Percentiles rank a stretch among this genome's conserved stretches.
These are phyloP conservation scores for Raffaelea deltoideospora DNA, from an alignment of 2,329 filamentous ascomycete genomes.

Conservation along the genomic window DNA sequence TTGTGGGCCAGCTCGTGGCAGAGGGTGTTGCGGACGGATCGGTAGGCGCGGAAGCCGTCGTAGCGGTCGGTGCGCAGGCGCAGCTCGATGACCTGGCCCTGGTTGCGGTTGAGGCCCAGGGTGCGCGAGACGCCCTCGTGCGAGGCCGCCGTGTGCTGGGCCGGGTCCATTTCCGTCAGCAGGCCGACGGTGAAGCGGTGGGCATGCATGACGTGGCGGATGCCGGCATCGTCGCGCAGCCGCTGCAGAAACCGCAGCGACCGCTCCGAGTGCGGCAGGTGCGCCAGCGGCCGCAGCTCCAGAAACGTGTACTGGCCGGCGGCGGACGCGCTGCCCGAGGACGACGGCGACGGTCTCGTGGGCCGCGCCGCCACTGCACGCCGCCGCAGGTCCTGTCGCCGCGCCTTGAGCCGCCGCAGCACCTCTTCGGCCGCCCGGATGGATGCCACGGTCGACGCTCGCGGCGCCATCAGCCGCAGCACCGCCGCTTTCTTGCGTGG, in stretches of 20 bases:
- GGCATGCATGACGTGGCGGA: slow-evolving; percentile 66
- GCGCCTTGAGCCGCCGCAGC: slow-evolving; percentile 3
- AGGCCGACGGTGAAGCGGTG: slow-evolving; percentile 76
- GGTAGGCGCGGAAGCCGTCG: slow-evolving; percentile 87
- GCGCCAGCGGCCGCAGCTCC: slow-evolving; percentile 55
- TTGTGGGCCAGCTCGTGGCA: slow-evolving; percentile 96
- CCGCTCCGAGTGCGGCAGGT: slow-evolving; percentile 62
- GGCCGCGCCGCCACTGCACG: background rate
- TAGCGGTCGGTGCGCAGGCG: slow-evolving; percentile 84
- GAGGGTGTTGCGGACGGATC: slow-evolving; percentile 76
- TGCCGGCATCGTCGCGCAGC: slow-evolving; percentile 69
- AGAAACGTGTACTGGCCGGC: slow-evolving; percentile 81
- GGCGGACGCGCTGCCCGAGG: no score
- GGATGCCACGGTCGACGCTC: slow-evolving; percentile 10
- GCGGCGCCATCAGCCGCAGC: slow-evolving; percentile 17
- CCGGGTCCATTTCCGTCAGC: slow-evolving; percentile 90
- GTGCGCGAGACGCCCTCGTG: slow-evolving; percentile 63
- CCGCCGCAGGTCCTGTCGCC: slow-evolving; percentile 4
- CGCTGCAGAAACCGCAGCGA: slow-evolving; percentile 59
- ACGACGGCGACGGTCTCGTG: background rate
- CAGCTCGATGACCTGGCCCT: slow-evolving; percentile 80
- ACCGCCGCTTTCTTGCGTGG: background rate
- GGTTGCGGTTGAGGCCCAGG: slow-evolving; percentile 74
- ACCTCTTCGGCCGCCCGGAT: slow-evolving; percentile 11
- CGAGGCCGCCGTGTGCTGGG: slow-evolving; percentile 55